Evolutionary conservation across 768 basidiomycete species (phyloP), one percentile per base, ranked within the genome.

Genomic region (Hericium rajendrae): DNA sequence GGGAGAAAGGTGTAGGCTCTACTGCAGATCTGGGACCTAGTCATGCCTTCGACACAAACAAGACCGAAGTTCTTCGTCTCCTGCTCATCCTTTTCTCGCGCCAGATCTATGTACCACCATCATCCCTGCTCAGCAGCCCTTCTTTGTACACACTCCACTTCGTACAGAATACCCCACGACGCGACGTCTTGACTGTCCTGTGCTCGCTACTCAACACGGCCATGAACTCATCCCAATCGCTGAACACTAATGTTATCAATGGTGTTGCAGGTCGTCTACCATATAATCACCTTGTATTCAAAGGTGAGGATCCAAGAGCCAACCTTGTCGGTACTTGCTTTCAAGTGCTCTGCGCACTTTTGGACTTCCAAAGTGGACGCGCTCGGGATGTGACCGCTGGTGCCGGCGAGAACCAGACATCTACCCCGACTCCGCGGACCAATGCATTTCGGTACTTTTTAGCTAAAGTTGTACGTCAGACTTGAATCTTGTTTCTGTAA

Each of bases 1-100:
- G 95, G 95, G 93, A 97, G 75, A 92, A 88, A 66, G 95, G 95
- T 12, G 81, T 99, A 22, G 95, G 97, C 12, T 92, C 92, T 2
- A 91, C 92, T 2, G 74, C 79, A 39, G 86, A 90, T 67, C 79
- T 83, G 8, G 85, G 85, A 0, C 74, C 82, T 8, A 79, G 72
- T 63, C 78, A 78, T 61, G 75, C 76, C 24, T 80, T 84, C 54
- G 92, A 97, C 66, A 74, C 72, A 53, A 91, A 94, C 74, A 93
- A 88, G 67, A 84, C 82, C 2, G 94, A 97, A 73, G 87, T 97
- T 39, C 76, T 98, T 0, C 89, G 92, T 26, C 82, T 97, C 41
- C 76, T 98, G 48, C 83, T 94, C 40, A 80, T 97, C 53, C 75
- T 97, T 2, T 78, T 97, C 20, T 97, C 97, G 6, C 83, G 88